Conservation (phyloP, 2,329 filamentous ascomycete genomes). For the Fusarium sp. region DNA sequence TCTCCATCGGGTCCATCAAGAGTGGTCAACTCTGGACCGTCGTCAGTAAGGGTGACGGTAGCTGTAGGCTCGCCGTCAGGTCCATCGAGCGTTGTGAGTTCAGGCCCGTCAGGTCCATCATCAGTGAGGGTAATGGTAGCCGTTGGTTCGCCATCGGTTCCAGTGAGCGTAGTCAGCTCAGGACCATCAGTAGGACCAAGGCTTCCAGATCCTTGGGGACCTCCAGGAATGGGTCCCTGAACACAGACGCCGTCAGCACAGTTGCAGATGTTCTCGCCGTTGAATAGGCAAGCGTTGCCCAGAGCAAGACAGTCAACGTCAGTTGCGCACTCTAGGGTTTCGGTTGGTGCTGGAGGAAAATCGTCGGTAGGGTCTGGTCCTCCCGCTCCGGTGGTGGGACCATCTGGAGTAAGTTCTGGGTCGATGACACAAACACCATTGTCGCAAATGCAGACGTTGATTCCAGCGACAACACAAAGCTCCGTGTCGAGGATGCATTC, state of each 20-base stretch:
- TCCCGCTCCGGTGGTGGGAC: background rate
- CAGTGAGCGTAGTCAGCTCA: background rate
- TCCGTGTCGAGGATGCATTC: conserved; percentile 11
- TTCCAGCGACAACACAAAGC: conserved; percentile 1
- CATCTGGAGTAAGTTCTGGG: background rate
- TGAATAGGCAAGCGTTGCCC: conserved; percentile 2
- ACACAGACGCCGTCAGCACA: conserved; percentile 17
- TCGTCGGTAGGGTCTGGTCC: background rate
- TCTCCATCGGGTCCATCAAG: background rate
- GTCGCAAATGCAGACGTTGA: conserved; percentile 13
- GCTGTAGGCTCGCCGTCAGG: background rate
- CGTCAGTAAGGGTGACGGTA: background rate
- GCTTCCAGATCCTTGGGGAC: background rate
- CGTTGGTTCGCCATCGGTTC: background rate
- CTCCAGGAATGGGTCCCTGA: conserved; percentile 3
- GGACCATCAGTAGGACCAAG: background rate
- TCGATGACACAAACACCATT: conserved; percentile 4
- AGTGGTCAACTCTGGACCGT: background rate
- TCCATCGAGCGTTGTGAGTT: background rate
- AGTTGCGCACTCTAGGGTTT: background rate
- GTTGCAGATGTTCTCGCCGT: conserved; percentile 5
- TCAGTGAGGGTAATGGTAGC: background rate
- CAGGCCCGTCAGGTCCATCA: background rate
- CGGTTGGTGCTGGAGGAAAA: background rate
- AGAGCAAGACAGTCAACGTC: conserved; percentile 18